These are phyloP conservation scores for Pseudocohnilembus persalinus DNA, from an alignment of 169 alveolate genomes.

Conservation along the genomic window DNA sequence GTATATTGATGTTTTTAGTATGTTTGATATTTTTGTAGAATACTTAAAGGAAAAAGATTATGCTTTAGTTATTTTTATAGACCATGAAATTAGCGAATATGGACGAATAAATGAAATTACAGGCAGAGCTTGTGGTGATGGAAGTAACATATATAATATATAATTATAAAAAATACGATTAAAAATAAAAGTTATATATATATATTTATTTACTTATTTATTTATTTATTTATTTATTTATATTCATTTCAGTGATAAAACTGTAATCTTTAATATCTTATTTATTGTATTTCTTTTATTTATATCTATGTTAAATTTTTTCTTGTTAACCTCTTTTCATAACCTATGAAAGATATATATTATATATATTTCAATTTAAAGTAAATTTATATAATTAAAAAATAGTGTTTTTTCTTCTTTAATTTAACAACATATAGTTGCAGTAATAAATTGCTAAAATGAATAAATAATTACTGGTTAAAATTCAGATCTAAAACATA, in stretches of 20 bases:
- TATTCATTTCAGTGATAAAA: too few relatives aligned
- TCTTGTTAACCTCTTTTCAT: too few relatives aligned
- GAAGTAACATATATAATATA: neutral
- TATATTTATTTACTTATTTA: too few relatives aligned
- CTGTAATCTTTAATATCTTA: too few relatives aligned
- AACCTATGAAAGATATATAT: too few relatives aligned
- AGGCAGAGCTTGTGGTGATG: slow-evolving; percentile 26
- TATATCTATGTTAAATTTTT: too few relatives aligned
- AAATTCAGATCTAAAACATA: neutral
- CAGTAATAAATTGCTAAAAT: neutral
- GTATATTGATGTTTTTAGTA: slow-evolving; percentile 2
- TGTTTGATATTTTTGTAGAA: slow-evolving; percentile 11
- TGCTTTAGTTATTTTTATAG: slow-evolving; percentile 2
- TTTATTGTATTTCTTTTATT: too few relatives aligned
- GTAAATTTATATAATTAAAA: too few relatives aligned
- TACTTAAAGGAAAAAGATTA: slow-evolving; percentile 2
- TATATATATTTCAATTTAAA: too few relatives aligned
- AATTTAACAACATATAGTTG: neutral
- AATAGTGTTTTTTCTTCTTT: neutral
- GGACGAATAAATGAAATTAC: neutral
- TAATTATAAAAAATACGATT: neutral
- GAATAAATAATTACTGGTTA: too few relatives aligned
- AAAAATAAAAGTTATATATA: too few relatives aligned
- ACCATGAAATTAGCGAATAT: neutral
- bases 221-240: too few relatives aligned